A percentile compares a stretch with the other conserved stretches of the same genome.
phyloP scores from a whole-genome alignment of 2,329 filamentous ascomycete species.

The Colletotrichum tofieldiae region DNA sequence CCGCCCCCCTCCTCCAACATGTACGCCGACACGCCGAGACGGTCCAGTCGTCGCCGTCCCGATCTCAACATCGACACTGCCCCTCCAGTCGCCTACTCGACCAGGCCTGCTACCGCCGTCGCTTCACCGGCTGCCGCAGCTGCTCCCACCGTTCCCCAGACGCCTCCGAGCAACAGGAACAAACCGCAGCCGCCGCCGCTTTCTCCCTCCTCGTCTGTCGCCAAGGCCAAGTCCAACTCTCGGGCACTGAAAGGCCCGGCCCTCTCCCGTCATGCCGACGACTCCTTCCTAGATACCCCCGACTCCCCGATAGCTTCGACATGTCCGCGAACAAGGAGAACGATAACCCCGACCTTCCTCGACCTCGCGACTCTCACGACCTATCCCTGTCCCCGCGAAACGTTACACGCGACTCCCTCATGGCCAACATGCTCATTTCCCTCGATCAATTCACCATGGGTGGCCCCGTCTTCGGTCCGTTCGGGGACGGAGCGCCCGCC shows the following conservation, averaged over 20 bases:
- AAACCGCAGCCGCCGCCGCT: conserved; percentile 22
- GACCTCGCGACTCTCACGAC: conserved; percentile 82
- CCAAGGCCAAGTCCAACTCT: conserved; percentile 50
- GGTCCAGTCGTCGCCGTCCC: conserved; percentile 43
- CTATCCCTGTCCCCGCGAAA: conserved; percentile 84
- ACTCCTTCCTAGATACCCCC: conserved; percentile 58
- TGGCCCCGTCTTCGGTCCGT: conserved; percentile 17
- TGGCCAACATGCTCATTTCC: conserved; percentile 95
- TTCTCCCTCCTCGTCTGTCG: conserved; percentile 20
- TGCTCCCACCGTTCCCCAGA: conserved; percentile 26
- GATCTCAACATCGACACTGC: conserved; percentile 45
- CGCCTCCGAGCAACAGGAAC: conserved; percentile 38
- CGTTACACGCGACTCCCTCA: conserved; percentile 89
- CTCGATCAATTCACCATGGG: conserved; percentile 85
- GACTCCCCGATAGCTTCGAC: conserved; percentile 55
- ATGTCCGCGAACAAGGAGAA: conserved; percentile 50
- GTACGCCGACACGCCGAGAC: conserved; percentile 40
- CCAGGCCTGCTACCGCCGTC: conserved; percentile 24
- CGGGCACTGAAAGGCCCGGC: conserved; percentile 51
- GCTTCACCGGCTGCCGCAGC: conserved; percentile 19
- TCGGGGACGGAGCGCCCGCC: conserved; percentile 21
- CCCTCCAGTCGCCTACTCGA: conserved; percentile 25
- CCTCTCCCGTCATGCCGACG: conserved; percentile 49
- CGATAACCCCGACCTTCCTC: conserved; percentile 49
- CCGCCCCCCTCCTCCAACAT: conserved; percentile 27